Percentiles rank a stretch among this genome's conserved stretches.
Evolutionary conservation across 768 basidiomycete species (phyloP).

Genomic region (Russula brevipes): DNA sequence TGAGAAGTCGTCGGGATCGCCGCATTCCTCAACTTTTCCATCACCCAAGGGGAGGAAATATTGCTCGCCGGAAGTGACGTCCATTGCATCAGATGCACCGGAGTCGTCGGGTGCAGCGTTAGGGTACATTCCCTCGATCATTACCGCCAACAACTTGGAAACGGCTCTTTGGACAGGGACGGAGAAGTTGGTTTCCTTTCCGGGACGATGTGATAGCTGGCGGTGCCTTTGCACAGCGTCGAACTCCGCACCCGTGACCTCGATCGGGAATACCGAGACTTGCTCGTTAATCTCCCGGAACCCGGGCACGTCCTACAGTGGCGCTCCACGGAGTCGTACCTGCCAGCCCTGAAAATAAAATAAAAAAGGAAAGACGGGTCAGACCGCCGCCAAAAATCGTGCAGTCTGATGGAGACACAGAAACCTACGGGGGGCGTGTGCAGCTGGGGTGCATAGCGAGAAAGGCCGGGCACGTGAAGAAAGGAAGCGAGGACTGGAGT

Average conservation of each 20-base stretch:
- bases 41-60: too few species aligned
- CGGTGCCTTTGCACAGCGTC: not conserved
- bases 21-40: too few species aligned
- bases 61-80: too few species aligned
- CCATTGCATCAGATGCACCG: too few species aligned
- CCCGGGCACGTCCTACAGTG: slow-evolving; percentile 1
- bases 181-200: slow-evolving; percentile 68
- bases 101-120: too few species aligned
- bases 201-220: not conserved
- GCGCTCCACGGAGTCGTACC: slow-evolving; percentile 10
- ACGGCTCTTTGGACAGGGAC: slow-evolving; percentile 36
- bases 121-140: too few species aligned
- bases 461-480: slow-evolving; percentile 1
- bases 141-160: slow-evolving; percentile 55
- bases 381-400: not conserved
- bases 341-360: not conserved
- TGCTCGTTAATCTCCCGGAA: not conserved
- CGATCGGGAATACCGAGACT: not conserved
- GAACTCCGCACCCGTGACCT: not conserved
- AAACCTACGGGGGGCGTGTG: not conserved
- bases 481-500: not conserved
- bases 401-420: too few species aligned
- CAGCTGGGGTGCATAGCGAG: not conserved
- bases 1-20: too few species aligned
- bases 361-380: not conserved